Percentiles rank a stretch among this genome's conserved stretches.
Evolutionary conservation across 1,284 basidiomycete genomes (phyloP).

Genomic region (Tilletia horrida): DNA sequence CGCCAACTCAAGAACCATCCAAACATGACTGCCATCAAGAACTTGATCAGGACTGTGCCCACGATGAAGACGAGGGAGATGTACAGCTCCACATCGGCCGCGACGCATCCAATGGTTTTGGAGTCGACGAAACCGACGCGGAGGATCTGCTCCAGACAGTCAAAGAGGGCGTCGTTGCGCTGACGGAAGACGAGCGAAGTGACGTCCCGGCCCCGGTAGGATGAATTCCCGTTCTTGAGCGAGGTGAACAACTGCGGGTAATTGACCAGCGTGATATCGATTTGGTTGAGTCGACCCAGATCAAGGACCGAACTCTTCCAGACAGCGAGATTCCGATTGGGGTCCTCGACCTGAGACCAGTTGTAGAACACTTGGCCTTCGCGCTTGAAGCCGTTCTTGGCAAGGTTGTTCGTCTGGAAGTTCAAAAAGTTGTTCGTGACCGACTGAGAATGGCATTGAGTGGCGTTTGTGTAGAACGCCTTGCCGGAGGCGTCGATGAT

Average conservation of each 20-base stretch:
- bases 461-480: slow-evolving; percentile 42
- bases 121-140: slow-evolving; percentile 92
- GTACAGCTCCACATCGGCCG: slow-evolving; percentile 89
- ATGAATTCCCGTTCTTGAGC: slow-evolving; percentile 64
- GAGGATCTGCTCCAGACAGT: slow-evolving; percentile 80
- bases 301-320: slow-evolving; percentile 90
- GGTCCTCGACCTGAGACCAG: slow-evolving; percentile 76
- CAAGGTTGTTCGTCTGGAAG: slow-evolving; percentile 21
- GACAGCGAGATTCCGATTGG: slow-evolving; percentile 76
- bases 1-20: slow-evolving; percentile 95
- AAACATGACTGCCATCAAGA: slow-evolving; percentile 93
- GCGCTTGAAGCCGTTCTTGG: slow-evolving; percentile 44
- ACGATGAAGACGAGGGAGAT: slow-evolving; percentile 95
- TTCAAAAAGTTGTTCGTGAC: slow-evolving; percentile 32
- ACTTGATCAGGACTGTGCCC: slow-evolving; percentile 91
- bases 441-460: slow-evolving; percentile 36
- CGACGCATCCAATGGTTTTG: slow-evolving; percentile 89
- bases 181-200: slow-evolving; percentile 75
- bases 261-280: slow-evolving; percentile 61
- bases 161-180: slow-evolving; percentile 62
- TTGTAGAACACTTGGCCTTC: slow-evolving; percentile 86
- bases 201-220: slow-evolving; percentile 76
- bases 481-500: slow-evolving; percentile 72
- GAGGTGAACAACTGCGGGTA: slow-evolving; percentile 74
- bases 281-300: slow-evolving; percentile 76